A percentile compares a stretch with the other conserved stretches of the same genome.
Conservation (phyloP, 2,329 filamentous ascomycete genomes). For the Daldinia sp. region DNA sequence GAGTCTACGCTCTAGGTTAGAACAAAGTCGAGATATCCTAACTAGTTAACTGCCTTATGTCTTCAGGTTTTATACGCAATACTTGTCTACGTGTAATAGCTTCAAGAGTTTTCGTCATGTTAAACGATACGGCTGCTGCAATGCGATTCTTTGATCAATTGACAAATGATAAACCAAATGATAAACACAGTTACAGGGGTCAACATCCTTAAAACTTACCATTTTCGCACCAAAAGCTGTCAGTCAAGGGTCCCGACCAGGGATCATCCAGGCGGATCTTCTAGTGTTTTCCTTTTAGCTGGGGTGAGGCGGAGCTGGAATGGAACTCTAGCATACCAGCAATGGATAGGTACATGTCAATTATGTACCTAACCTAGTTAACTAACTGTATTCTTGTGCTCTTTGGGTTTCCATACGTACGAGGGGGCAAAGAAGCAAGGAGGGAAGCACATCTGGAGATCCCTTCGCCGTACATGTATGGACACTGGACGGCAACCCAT, state of each 20-base stretch:
- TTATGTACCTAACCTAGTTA: not conserved
- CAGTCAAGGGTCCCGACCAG: constrained; percentile 18
- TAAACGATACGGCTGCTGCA: no score
- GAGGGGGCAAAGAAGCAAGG: not conserved
- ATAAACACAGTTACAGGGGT: constrained; percentile 34
- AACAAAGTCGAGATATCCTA: not conserved
- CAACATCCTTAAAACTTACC: constrained; percentile 26
- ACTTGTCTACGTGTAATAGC: not conserved
- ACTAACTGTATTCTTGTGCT: not conserved
- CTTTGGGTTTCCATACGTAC: not conserved
- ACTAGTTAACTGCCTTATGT: not conserved
- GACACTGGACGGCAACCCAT: not conserved
- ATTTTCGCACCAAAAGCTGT: constrained; percentile 24
- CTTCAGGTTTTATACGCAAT: not conserved
- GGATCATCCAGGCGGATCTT: constrained; percentile 42
- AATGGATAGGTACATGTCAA: not conserved
- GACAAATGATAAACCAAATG: constrained; percentile 3
- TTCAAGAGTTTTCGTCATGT: not conserved
- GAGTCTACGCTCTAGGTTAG: not conserved
- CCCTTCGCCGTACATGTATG: constrained; percentile 33
- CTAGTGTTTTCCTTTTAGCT: constrained; percentile 30
- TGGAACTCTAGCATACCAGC: constrained; percentile 6
- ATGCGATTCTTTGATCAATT: constrained; percentile 1
- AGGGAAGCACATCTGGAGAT: constrained; percentile 29
- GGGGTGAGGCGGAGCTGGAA: constrained; percentile 36